Conservation (phyloP, 164 flowering plant genomes). For the Vitis rotundifolia region DNA sequence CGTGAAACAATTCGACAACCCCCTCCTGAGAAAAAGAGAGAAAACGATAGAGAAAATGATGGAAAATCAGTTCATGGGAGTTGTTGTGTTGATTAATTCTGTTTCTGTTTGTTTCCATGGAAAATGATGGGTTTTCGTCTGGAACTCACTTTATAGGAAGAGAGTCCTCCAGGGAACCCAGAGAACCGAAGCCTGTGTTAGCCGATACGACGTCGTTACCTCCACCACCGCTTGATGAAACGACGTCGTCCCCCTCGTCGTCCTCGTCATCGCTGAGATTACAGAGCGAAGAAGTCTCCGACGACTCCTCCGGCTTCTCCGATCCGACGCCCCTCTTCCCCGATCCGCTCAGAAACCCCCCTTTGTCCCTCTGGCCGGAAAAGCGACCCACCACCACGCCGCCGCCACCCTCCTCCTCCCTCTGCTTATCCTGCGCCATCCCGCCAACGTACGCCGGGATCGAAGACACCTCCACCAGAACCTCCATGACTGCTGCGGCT, state of each 20-base stretch:
- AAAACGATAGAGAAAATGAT: background rate
- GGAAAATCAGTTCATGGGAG: too few relatives aligned
- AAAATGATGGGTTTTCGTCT: too few relatives aligned
- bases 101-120: too few relatives aligned
- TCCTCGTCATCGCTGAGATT: slow-evolving; percentile 28
- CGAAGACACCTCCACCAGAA: slow-evolving; percentile 30
- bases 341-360: background rate
- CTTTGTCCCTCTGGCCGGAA: background rate
- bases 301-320: slow-evolving; percentile 16
- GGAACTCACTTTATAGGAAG: slow-evolving; percentile 66
- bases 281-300: slow-evolving; percentile 54
- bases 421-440: slow-evolving; percentile 12
- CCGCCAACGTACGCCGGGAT: slow-evolving; percentile 18
- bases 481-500: slow-evolving; percentile 29
- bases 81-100: too few relatives aligned
- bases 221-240: slow-evolving; percentile 14
- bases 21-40: slow-evolving; percentile 41
- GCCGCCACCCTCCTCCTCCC: background rate
- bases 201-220: background rate
- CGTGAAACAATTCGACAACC: slow-evolving; percentile 51
- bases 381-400: too few relatives aligned
- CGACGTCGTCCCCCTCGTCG: slow-evolving; percentile 36
- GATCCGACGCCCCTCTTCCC: slow-evolving; percentile 9
- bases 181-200: slow-evolving; percentile 34
- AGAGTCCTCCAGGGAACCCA: slow-evolving; percentile 60